A percentile compares a stretch with the other conserved stretches of the same genome.
Evolutionary conservation across 164 flowering plant species (phyloP).

Genomic region (Magnolia sinica): DNA sequence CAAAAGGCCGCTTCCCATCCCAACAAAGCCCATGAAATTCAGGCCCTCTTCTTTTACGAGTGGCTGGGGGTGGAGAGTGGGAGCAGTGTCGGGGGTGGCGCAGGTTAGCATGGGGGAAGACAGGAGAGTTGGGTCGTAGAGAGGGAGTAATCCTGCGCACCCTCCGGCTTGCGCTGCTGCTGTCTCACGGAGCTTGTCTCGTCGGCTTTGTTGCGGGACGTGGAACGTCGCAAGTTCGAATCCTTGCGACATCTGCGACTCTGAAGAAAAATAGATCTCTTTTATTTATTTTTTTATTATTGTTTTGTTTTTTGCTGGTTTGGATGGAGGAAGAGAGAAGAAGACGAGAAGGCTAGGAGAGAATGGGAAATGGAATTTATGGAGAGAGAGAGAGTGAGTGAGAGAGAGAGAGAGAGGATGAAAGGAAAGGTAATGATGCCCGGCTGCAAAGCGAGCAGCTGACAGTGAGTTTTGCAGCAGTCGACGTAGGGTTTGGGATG

Average conservation of each 20-base stretch:
- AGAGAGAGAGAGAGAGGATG: neutral
- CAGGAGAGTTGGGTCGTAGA: slow-evolving; percentile 42
- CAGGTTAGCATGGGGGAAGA: slow-evolving; percentile 8
- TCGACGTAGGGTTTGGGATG: neutral
- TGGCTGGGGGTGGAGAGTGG: neutral
- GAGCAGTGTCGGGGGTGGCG: slow-evolving; percentile 3
- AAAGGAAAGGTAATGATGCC: slow-evolving; percentile 1
- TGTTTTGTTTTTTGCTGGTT: neutral
- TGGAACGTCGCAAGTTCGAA: slow-evolving; percentile 31
- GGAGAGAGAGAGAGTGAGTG: neutral
- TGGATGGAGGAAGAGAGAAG: slow-evolving; percentile 5
- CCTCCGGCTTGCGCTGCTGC: slow-evolving; percentile 16
- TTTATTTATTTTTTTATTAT: neutral
- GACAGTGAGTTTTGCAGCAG: neutral
- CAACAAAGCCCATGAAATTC: slow-evolving; percentile 39
- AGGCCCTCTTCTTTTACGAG: slow-evolving; percentile 30
- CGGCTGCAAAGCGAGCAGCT: neutral
- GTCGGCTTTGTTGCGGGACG: slow-evolving; percentile 81
- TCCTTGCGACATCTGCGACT: slow-evolving; percentile 9
- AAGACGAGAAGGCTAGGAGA: neutral
- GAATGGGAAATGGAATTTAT: slow-evolving; percentile 2
- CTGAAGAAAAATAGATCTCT: neutral
- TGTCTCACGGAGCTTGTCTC: slow-evolving; percentile 69
- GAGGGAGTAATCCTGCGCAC: slow-evolving; percentile 27
- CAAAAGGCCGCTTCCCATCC: slow-evolving; percentile 10